Evolutionary conservation across 257 asterid genomes (phyloP), one percentile per base, ranked within the genome.

Genomic region (Forsythia viridissima): DNA sequence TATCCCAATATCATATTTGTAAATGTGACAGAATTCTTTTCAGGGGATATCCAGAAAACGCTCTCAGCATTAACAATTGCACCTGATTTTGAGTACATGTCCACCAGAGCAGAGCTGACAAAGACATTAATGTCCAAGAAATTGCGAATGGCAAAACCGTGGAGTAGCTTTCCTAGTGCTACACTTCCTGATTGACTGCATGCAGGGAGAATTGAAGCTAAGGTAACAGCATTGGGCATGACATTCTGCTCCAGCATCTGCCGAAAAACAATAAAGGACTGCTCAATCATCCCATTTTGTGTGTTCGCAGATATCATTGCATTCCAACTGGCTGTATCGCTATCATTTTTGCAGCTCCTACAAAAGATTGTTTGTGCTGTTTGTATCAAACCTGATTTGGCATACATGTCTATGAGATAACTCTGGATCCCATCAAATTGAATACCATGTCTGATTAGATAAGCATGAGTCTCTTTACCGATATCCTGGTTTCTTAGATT

Each of bases 41-140:
- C 91, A 16, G 76, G 71, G 72, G 86, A 81, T 37, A 67, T 87
- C 72, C 52, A 38, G 78, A 94, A 94, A 57, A 89, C 88, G 61
- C 84, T 86, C 83, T 94, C 98, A 16, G 98, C 96, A 48, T 91
- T 86, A 73, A 75, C 78, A 66, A 93, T 71, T 44, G 82, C 78
- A 67, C 98, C 99, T 43, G 90, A 85, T 88, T 94, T 94, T 57
- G 99, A 90, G 90, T 93, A 94, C 98, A 90, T 93, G 82, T 93
- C 97, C 72, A 94, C 92, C 82, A 94, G 61, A 71, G 97, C 97
- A 40, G 97, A 90, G 83, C 84, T 70, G 82, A 94, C 96, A 75
- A 89, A 94, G 81, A 90, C 86, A 84, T 93, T 94, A 73, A 71
- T 67, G 38, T 93, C 90, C 80, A 93, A 76, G 70, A 81, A 85